Conservation (phyloP, 768 basidiomycete species). For the Lentinula sp. region DNA sequence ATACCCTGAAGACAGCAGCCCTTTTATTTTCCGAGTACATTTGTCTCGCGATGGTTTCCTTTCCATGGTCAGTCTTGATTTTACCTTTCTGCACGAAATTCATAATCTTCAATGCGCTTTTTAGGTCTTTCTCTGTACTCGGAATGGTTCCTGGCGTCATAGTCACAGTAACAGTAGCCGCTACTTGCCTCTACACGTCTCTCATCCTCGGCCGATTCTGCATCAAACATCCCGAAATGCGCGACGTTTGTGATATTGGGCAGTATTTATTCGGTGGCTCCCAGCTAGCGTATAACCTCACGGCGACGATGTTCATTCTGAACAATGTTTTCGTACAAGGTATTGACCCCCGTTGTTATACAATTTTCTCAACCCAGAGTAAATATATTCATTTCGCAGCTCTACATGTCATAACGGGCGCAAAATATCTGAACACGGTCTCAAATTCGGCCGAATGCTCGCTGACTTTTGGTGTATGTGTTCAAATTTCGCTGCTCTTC, state of each 20-base stretch:
- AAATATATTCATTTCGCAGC: conserved; percentile 15
- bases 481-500: background rate
- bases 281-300: conserved; percentile 40
- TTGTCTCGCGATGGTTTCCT: conserved; percentile 34
- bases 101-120: background rate
- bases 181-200: conserved; percentile 37
- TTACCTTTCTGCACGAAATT: background rate
- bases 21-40: conserved; percentile 42
- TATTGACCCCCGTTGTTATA: conserved; percentile 3
- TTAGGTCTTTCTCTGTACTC: conserved; percentile 37
- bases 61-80: conserved; percentile 22
- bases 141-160: conserved; percentile 37
- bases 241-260: conserved; percentile 48
- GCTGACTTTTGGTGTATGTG: conserved; percentile 23
- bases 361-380: background rate
- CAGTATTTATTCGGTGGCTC: conserved; percentile 40
- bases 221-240: conserved; percentile 41
- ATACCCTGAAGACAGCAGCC: conserved; percentile 27
- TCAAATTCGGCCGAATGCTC: conserved; percentile 35
- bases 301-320: conserved; percentile 44
- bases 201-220: conserved; percentile 42
- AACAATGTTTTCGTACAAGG: conserved; percentile 55
- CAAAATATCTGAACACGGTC: conserved; percentile 38
- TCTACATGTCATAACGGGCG: conserved; percentile 40
- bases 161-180: conserved; percentile 32